Evolutionary conservation across 2,329 filamentous ascomycete species (phyloP).

Genomic region (Phialophora expanda): DNA sequence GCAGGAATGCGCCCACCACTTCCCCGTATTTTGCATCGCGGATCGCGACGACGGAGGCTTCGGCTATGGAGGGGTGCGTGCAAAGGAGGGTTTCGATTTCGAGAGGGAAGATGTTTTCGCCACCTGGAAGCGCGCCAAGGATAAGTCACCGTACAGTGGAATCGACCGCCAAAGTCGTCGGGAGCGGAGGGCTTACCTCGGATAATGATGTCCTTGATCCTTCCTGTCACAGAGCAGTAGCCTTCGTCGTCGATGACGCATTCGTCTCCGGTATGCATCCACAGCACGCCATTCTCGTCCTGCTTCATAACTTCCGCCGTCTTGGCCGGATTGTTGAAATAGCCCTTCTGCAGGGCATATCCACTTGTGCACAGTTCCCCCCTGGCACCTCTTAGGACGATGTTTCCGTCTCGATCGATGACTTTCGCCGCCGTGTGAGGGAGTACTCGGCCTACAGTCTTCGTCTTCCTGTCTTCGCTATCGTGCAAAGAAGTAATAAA

Average conservation of each 20-base stretch:
- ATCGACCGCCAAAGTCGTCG: background rate
- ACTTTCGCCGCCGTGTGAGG: conserved; percentile 82
- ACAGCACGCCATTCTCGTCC: conserved; percentile 59
- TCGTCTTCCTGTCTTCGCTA: conserved; percentile 71
- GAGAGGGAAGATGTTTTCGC: conserved; percentile 92
- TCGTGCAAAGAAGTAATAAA: conserved; percentile 84
- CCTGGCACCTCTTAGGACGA: conserved; percentile 67
- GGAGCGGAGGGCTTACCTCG: conserved; percentile 48
- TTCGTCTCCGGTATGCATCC: conserved; percentile 94
- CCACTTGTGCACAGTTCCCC: conserved; percentile 84
- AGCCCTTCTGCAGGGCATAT: conserved; percentile 87
- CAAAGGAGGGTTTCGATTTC: conserved; percentile 89
- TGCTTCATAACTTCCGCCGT: conserved; percentile 69
- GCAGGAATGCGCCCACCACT: conserved; percentile 69
- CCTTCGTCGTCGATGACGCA: conserved; percentile 76
- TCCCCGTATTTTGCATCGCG: conserved; percentile 73
- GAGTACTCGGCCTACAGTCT: conserved; percentile 75
- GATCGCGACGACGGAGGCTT: conserved; percentile 72
- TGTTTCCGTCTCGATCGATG: conserved; percentile 69
- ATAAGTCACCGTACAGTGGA: background rate
- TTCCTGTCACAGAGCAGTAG: conserved; percentile 74
- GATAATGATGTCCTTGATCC: conserved; percentile 85
- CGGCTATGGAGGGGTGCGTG: conserved; percentile 64
- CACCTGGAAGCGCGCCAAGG: conserved; percentile 56
- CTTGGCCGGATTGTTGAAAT: conserved; percentile 72